Evolutionary conservation across 2,329 filamentous ascomycete genomes (phyloP).

Genomic region (Apiospora aurea): DNA sequence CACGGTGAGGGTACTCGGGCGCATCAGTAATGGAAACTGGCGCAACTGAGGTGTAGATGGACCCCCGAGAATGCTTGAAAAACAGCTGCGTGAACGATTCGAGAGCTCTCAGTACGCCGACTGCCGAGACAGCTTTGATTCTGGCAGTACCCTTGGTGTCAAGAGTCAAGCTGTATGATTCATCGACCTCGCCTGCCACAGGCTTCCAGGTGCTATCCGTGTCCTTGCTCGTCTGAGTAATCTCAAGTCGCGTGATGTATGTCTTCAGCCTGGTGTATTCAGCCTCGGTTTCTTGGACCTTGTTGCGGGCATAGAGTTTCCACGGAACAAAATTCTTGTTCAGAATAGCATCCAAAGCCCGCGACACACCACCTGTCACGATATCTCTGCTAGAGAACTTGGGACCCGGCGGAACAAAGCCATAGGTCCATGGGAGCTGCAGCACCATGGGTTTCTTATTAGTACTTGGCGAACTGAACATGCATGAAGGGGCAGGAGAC

Average conservation of each 20-base stretch:
- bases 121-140: conserved; percentile 70
- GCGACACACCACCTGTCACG: conserved; percentile 62
- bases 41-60: conserved; percentile 72
- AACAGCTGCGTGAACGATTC: conserved; percentile 83
- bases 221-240: conserved; percentile 67
- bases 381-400: conserved; percentile 59
- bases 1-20: conserved; percentile 79
- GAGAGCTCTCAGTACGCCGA: conserved; percentile 75
- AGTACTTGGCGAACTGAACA: conserved; percentile 29
- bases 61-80: conserved; percentile 69
- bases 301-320: conserved; percentile 73
- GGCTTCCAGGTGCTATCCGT: conserved; percentile 63
- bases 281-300: conserved; percentile 69
- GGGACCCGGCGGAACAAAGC: conserved; percentile 49
- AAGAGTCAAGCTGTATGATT: conserved; percentile 76
- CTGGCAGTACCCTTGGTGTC: conserved; percentile 63
- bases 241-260: conserved; percentile 65
- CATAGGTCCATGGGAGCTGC: conserved; percentile 57
- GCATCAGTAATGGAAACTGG: conserved; percentile 76
- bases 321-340: conserved; percentile 75
- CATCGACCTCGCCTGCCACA: conserved; percentile 70
- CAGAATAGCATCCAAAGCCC: conserved; percentile 70
- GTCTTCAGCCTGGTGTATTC: conserved; percentile 49
- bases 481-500: conserved; percentile 36
- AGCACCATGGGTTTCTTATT: conserved; percentile 42